Percentiles rank a stretch among this genome's conserved stretches.
Evolutionary conservation across 2,329 filamentous ascomycete genomes (phyloP).

Genomic region (Ophiostoma piceae): DNA sequence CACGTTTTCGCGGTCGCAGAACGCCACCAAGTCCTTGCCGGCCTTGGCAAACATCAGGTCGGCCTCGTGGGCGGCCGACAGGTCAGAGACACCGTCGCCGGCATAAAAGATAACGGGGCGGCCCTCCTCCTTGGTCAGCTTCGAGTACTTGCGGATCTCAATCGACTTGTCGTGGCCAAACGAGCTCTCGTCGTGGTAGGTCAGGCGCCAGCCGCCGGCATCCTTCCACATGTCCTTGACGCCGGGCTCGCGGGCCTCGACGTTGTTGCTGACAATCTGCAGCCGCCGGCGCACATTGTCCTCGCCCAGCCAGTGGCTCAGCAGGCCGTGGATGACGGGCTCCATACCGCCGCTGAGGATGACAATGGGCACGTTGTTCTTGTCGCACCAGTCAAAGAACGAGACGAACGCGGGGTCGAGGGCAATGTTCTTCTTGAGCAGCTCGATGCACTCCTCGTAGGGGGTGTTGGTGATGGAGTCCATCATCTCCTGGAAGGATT

Average conservation of each 20-base stretch:
- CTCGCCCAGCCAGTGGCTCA: slow-evolving; percentile 72
- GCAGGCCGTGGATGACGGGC: slow-evolving; percentile 78
- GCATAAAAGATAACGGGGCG: slow-evolving; percentile 89
- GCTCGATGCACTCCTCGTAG: slow-evolving; percentile 74
- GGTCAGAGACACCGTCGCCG: slow-evolving; percentile 87
- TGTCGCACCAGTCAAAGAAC: slow-evolving; percentile 78
- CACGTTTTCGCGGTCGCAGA: slow-evolving; percentile 34
- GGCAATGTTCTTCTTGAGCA: slow-evolving; percentile 74
- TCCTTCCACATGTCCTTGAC: slow-evolving; percentile 69
- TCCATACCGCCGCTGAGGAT: slow-evolving; percentile 90
- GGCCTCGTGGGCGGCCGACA: slow-evolving; percentile 87
- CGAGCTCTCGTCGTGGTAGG: slow-evolving; percentile 79
- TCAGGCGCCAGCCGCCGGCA: slow-evolving; percentile 73
- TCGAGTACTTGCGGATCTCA: slow-evolving; percentile 81
- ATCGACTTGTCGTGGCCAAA: slow-evolving; percentile 98
- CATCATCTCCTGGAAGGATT: slow-evolving; percentile 88
- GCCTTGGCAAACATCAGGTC: slow-evolving; percentile 92
- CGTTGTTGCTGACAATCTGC: slow-evolving; percentile 86
- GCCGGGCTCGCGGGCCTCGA: slow-evolving; percentile 44
- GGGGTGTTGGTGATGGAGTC: slow-evolving; percentile 69
- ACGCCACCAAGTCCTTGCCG: slow-evolving; percentile 49
- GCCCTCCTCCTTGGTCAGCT: slow-evolving; percentile 55
- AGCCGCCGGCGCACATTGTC: slow-evolving; percentile 65
- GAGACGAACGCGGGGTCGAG: slow-evolving; percentile 83
- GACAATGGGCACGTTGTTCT: slow-evolving; percentile 83